Conservation (phyloP, 192 early-diverging fungal genomes). For the Blastocladiella britannica region DNA sequence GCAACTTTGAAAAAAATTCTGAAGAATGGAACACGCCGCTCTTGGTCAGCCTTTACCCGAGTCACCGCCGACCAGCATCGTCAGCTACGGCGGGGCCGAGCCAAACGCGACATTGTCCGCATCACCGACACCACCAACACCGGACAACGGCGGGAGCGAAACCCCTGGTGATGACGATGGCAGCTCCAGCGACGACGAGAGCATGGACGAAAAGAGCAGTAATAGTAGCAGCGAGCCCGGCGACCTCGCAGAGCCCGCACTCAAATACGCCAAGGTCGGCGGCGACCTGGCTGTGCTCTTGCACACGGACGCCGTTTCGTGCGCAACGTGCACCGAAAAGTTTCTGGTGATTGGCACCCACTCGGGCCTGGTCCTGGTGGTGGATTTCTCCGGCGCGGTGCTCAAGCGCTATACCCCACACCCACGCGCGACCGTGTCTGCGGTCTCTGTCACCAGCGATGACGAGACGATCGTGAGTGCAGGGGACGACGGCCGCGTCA, state of each 20-base stretch:
- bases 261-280: not conserved
- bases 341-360: conserved; percentile 16
- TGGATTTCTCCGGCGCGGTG: conserved; percentile 27
- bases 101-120: too few relatives aligned
- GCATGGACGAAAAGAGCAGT: not conserved
- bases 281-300: not conserved
- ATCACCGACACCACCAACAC: too few relatives aligned
- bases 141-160: too few relatives aligned
- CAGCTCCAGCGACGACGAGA: not conserved
- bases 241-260: not conserved
- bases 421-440: not conserved
- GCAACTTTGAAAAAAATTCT: too few relatives aligned
- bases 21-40: too few relatives aligned
- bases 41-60: too few relatives aligned
- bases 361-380: conserved; percentile 24
- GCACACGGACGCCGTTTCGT: not conserved
- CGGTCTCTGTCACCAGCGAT: not conserved
- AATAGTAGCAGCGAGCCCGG: not conserved
- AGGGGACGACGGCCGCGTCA: not conserved
- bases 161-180: too few relatives aligned
- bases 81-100: too few relatives aligned
- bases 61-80: too few relatives aligned
- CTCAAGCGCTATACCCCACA: conserved; percentile 26
- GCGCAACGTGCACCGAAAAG: not conserved
- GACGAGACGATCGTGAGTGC: not conserved